Evolutionary conservation across 805 yeast species (phyloP), one percentile per base, ranked within the genome.

Genomic region (Kodamaea kakaduensis): DNA sequence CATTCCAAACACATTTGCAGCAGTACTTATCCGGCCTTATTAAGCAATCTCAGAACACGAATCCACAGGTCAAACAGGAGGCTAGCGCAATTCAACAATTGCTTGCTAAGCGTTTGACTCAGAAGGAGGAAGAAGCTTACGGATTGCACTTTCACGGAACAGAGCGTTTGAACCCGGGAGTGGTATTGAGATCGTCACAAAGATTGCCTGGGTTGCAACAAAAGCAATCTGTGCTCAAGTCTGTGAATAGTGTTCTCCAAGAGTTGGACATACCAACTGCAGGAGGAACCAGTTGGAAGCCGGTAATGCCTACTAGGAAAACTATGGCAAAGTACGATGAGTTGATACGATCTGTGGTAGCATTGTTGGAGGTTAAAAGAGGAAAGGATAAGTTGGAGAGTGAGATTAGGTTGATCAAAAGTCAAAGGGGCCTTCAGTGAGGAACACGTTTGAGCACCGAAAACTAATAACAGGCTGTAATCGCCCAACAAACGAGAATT

Each of bases 381-480:
- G 95, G 86, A 38, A 77, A 78, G 14, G 98, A 93, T 56, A 88
- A 87, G 59, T 64, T 89, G 9, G 89, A 85, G 43, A 80, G 94
- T 3, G 97, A 90, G 47, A 71, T 67, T 17, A 52, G 52, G 41
- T 58, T 67, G 37, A 64, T 67, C 25, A 65, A 64, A 43, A 61
- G 67, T 38, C 73, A 67, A 46, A 55, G 64, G 25, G 66, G 63
- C 5, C 46, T 58, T n/a, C 42, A 43, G 29, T 50, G 28, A 26
- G 25, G 8, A 18, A n/a, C n/a, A n/a, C n/a, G n/a, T n/a, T n/a
- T n/a, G n/a, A n/a, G n/a, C n/a, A n/a, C n/a, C n/a, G n/a, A n/a
- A n/a, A n/a, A n/a, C n/a, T n/a, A n/a, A n/a, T n/a, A n/a, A n/a
- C n/a, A n/a, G n/a, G n/a, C n/a, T n/a, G n/a, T n/a, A n/a, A n/a